Evolutionary conservation across 768 basidiomycete species (phyloP).

Genomic region (Coprinellus aureogranulatus): DNA sequence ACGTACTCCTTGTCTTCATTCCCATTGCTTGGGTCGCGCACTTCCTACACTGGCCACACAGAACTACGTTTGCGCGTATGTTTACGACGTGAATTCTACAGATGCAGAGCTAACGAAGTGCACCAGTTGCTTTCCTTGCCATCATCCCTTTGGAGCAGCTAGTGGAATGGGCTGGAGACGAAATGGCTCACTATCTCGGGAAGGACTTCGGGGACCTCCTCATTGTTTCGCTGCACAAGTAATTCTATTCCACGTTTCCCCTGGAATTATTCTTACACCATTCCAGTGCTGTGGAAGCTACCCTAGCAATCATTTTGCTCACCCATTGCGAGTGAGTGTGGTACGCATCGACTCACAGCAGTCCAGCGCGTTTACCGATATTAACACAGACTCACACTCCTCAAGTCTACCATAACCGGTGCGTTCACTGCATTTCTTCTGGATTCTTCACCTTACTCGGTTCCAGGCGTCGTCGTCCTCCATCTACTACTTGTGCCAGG

Average conservation of each 20-base stretch:
- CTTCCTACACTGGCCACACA: conserved; percentile 39
- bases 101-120: neutral
- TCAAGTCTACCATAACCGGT: conserved; percentile 72
- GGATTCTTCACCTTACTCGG: too few species aligned
- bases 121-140: conserved; percentile 58
- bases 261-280: neutral
- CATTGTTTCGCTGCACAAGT: conserved; percentile 67
- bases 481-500: conserved; percentile 73
- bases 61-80: conserved; percentile 47
- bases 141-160: conserved; percentile 65
- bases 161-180: conserved; percentile 63
- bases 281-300: conserved; percentile 55
- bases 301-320: conserved; percentile 67
- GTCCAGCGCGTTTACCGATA: neutral
- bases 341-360: neutral
- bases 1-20: conserved; percentile 53
- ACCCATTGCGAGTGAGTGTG: conserved; percentile 65
- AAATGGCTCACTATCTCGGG: conserved; percentile 56
- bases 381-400: conserved; percentile 47
- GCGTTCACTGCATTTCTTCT: conserved; percentile 6
- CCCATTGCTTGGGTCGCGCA: conserved; percentile 63
- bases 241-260: conserved; percentile 15
- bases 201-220: conserved; percentile 68
- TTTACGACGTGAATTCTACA: too few species aligned
- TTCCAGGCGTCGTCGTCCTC: conserved; percentile 64